A percentile compares a stretch with the other conserved stretches of the same genome.
These are phyloP conservation scores for Podaxis rugospora DNA, from an alignment of 768 basidiomycete species.

Conservation along the genomic window DNA sequence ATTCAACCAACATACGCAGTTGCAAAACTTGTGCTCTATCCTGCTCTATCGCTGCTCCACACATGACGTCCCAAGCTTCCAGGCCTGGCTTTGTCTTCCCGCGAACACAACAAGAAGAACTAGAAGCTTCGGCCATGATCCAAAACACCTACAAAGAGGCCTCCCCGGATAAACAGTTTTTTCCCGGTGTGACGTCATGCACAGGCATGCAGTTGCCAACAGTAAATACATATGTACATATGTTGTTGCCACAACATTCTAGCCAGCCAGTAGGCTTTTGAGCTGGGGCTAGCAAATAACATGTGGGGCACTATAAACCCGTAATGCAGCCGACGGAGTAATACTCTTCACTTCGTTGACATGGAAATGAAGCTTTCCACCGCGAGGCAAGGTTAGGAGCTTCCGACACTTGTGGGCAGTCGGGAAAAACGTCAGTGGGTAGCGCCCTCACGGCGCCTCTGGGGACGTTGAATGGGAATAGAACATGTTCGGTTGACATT, in stretches of 20 bases:
- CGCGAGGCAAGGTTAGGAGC: neutral
- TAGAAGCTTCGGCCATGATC: neutral
- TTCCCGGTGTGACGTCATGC: neutral
- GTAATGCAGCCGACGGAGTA: neutral
- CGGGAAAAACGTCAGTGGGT: neutral
- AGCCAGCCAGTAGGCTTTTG: neutral
- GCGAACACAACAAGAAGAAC: neutral
- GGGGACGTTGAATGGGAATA: neutral
- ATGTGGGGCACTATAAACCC: neutral
- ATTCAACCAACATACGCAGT: no score
- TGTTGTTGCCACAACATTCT: no score
- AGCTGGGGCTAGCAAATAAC: neutral
- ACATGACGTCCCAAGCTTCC: neutral
- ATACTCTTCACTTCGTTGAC: neutral
- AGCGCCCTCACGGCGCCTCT: neutral
- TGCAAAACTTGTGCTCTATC: neutral
- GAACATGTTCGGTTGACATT: neutral
- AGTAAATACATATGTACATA: no score
- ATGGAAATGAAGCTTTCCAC: neutral
- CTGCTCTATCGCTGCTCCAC: neutral
- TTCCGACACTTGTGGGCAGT: neutral
- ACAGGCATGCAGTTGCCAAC: neutral
- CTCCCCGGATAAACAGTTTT: neutral
- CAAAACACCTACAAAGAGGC: neutral
- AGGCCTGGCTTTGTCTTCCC: neutral